Conservation (phyloP, 129 eudicot species). For the Silybum marianum region DNA sequence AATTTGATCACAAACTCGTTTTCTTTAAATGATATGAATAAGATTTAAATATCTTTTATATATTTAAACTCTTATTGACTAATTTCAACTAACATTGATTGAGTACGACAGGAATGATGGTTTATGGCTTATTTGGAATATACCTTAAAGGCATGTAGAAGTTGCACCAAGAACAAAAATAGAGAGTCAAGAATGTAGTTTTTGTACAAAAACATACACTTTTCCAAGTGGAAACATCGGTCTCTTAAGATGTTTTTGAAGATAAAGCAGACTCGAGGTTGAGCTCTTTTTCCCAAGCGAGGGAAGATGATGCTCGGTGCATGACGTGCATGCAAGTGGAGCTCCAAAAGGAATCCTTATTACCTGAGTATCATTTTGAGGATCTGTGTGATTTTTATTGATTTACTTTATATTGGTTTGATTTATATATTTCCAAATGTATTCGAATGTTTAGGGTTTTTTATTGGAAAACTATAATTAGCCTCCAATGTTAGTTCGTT, state of each 20-base stretch:
- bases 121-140: neutral
- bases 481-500: too few species aligned
- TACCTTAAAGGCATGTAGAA: too few species aligned
- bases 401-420: too few species aligned
- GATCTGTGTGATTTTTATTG: neutral
- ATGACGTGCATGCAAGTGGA: neutral
- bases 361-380: neutral
- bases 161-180: too few species aligned
- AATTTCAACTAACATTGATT: neutral
- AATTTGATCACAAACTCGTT: neutral
- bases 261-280: too few species aligned
- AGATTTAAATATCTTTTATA: neutral
- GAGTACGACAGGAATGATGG: neutral
- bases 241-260: too few species aligned
- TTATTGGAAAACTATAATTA: too few species aligned
- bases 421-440: too few species aligned
- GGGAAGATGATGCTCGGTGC: neutral
- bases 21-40: too few species aligned
- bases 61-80: neutral
- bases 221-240: neutral
- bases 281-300: neutral
- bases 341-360: neutral
- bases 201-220: too few species aligned
- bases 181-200: too few species aligned
- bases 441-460: too few species aligned